These are phyloP conservation scores for Murraya paniculata DNA, from an alignment of 345 rosid species.

Conservation along the genomic window DNA sequence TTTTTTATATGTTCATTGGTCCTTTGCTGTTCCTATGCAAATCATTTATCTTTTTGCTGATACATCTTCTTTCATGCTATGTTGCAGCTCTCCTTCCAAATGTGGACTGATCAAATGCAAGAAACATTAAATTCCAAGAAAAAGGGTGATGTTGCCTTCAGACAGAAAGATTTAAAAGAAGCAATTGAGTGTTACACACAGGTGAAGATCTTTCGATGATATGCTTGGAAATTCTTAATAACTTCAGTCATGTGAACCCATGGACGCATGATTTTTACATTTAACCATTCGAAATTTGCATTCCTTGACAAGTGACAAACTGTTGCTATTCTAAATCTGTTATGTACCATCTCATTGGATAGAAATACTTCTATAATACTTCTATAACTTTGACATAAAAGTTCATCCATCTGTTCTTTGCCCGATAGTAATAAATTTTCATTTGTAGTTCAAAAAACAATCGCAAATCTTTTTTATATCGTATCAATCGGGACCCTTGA, in stretches of 20 bases:
- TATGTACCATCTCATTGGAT: background rate
- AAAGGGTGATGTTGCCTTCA: slow-evolving; percentile 84
- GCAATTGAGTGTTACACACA: slow-evolving; percentile 78
- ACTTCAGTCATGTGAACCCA: background rate
- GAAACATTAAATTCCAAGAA: slow-evolving; percentile 84
- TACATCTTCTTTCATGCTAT: background rate
- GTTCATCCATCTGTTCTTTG: background rate
- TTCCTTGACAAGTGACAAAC: background rate
- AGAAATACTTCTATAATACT: background rate
- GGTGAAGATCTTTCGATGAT: slow-evolving; percentile 33
- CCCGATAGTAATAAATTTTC: background rate
- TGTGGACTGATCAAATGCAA: slow-evolving; percentile 98
- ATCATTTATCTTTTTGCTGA: background rate
- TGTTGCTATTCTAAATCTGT: background rate
- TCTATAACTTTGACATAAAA: background rate
- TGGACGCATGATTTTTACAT: background rate
- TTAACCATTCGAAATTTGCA: background rate
- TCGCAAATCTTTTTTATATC: background rate
- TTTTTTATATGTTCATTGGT: background rate
- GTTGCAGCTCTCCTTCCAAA: slow-evolving; percentile 90
- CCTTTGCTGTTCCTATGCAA: background rate
- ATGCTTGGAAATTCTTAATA: background rate
- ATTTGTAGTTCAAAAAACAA: background rate
- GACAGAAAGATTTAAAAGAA: slow-evolving; percentile 62
- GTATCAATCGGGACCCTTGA: background rate